These are phyloP conservation scores for Acacia concinna DNA, from an alignment of 331 rosid species.

Conservation along the genomic window DNA sequence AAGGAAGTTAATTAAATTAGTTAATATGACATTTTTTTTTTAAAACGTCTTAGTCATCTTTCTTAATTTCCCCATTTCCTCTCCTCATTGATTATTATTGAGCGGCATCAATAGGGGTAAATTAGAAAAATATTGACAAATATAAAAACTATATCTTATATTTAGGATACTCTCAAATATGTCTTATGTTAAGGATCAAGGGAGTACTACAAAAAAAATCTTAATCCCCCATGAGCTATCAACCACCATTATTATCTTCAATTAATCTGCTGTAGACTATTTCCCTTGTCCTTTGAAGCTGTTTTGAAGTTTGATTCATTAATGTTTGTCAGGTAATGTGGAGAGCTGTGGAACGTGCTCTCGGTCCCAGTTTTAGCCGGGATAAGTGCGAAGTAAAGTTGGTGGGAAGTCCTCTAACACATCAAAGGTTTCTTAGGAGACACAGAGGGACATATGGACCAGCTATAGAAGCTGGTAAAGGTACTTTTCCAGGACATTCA, in stretches of 20 bases:
- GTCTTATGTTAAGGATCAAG: too few species aligned
- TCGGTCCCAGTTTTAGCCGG: conserved; percentile 71
- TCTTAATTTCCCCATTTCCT: too few species aligned
- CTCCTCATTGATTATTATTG: too few species aligned
- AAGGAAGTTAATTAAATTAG: too few species aligned
- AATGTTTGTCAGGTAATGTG: conserved; percentile 57
- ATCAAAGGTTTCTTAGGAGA: conserved; percentile 79
- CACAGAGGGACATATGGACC: conserved; percentile 86
- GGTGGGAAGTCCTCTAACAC: conserved; percentile 85
- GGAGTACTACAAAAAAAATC: too few species aligned
- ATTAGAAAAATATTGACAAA: too few species aligned
- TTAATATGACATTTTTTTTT: too few species aligned
- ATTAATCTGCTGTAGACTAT: background rate
- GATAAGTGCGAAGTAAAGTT: conserved; percentile 90
- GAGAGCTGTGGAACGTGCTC: conserved; percentile 85
- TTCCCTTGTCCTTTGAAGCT: background rate
- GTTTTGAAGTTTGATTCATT: background rate
- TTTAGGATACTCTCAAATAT: too few species aligned
- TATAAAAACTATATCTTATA: too few species aligned
- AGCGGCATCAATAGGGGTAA: too few species aligned
- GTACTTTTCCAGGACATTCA: conserved; percentile 73
- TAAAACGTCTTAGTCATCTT: too few species aligned
- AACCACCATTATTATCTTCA: too few species aligned
- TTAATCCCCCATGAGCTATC: background rate
- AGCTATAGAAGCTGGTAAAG: conserved; percentile 69